Base-by-base conservation (phyloP, 179 eudicot species). In the Beta macrorhiza region DNA sequence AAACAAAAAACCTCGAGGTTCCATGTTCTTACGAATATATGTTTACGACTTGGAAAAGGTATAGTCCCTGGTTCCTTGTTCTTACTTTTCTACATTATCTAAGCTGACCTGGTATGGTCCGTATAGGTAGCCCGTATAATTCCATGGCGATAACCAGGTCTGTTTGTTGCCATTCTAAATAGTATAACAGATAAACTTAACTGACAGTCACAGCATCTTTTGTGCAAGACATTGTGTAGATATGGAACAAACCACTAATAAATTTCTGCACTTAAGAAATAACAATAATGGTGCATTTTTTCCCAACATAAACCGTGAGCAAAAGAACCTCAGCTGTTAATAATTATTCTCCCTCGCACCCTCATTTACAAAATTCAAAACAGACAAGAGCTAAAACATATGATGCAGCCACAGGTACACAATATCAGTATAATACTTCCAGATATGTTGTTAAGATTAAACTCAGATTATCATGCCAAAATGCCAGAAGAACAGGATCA, bases 401-500 rank as follows among this genome's bases (percentile, higher is more conserved):
- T 51, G 53, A 32, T 37, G 37, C 49, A 78, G 74, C 59, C 16
- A 22, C n/a, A 12, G 14, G 67, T 20, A 68, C 17, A 29, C 32
- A 29, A 29, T 29, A n/a, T 49, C 56, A 42, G 47, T 44, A 75
- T 45, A 12, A 55, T 37, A 29, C 15, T 49, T 9, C 72, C 3
- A 7, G 14, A 20, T 8, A 25, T n/a, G 32, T 53, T 25, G 5
- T 72, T 44, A 61, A 72, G 13, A 15, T 78, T 11, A 51, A 72
- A 58, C 22, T 68, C 42, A 12, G 44, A 71, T 10, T 57, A 47
- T 44, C 69, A 65, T 19, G 56, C 78, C 49, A 37, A 55, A 51
- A 29, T 67, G 77, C 62, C 67, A 55, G 51, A 70, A 52, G 5
- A 71, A 70, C 32, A 58, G 11, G 61, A 69, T 75, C 49, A 61